Evolutionary conservation across 768 basidiomycete species (phyloP).

Genomic region (Phylloporus rhodoxanthus): DNA sequence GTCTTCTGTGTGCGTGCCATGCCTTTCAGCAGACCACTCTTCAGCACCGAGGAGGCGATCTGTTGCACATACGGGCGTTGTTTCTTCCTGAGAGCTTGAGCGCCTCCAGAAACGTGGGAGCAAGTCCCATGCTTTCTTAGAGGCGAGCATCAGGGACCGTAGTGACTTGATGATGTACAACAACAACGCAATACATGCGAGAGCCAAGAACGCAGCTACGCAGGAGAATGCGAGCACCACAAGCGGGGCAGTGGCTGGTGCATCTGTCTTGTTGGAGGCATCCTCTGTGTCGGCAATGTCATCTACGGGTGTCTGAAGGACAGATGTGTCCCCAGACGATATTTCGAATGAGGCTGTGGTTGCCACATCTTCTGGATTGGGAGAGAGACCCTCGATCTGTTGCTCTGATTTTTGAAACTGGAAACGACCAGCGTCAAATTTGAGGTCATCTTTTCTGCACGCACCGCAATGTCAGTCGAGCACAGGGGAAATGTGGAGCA

Average conservation of each 20-base stretch:
- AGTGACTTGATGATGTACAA: slow-evolving; percentile 22
- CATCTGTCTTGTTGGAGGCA: slow-evolving; percentile 9
- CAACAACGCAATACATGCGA: slow-evolving; percentile 17
- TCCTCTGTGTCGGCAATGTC: slow-evolving; percentile 19
- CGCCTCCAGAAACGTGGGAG: slow-evolving; percentile 15
- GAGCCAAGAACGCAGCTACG: slow-evolving; percentile 18
- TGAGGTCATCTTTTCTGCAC: slow-evolving; percentile 15
- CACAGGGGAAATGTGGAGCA: slow-evolving; percentile 5
- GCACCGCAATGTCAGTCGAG: slow-evolving; percentile 13
- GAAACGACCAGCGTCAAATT: slow-evolving; percentile 25
- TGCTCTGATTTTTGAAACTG: slow-evolving; percentile 28
- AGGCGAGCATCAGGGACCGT: slow-evolving; percentile 16
- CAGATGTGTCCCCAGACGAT: slow-evolving; percentile 1
- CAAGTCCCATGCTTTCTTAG: slow-evolving; percentile 20
- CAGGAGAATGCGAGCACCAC: slow-evolving; percentile 25
- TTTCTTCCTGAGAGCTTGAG: neutral
- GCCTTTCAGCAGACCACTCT: neutral
- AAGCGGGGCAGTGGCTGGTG: slow-evolving; percentile 5
- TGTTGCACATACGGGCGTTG: neutral
- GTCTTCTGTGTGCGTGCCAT: neutral
- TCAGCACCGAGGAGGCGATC: slow-evolving; percentile 2
- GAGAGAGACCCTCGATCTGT: slow-evolving; percentile 27
- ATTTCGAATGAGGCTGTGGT: slow-evolving; percentile 27
- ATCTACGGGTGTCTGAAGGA: slow-evolving; percentile 21
- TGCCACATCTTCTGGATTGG: slow-evolving; percentile 23